These are phyloP conservation scores for Kurtzmaniella quercitrusa DNA, from an alignment of 1,139 yeast genomes.

Conservation along the genomic window DNA sequence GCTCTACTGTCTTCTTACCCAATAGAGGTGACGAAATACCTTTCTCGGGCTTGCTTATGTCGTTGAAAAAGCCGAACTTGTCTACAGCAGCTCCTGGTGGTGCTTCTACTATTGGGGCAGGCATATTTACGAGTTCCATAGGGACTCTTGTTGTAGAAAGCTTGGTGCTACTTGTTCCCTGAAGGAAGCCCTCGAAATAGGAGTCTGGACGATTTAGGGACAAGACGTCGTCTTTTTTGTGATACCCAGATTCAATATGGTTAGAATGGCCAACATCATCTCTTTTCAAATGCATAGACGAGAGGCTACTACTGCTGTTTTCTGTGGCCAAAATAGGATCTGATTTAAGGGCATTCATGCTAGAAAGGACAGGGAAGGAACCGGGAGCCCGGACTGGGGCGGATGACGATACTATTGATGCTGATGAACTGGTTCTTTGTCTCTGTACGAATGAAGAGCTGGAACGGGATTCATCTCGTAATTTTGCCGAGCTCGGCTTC, in stretches of 20 bases:
- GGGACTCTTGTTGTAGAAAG: conserved; percentile 23
- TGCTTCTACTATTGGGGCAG: conserved; percentile 16
- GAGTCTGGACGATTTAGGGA: not conserved
- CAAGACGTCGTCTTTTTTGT: conserved; percentile 4
- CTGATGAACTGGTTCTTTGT: not conserved
- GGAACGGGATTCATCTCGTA: not conserved
- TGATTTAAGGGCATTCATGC: not conserved
- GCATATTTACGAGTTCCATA: conserved; percentile 43
- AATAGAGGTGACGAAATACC: not conserved
- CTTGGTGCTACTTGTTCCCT: not conserved
- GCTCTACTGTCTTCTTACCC: conserved; percentile 9
- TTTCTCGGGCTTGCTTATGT: conserved; percentile 8
- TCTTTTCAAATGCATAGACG: not conserved
- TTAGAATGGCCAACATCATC: not conserved
- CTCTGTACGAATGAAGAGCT: not conserved
- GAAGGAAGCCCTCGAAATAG: not conserved
- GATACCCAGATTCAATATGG: conserved; percentile 11
- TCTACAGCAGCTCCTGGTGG: conserved; percentile 36
- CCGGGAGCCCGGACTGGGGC: not conserved
- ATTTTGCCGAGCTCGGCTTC: not conserved
- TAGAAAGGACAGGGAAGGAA: not conserved
- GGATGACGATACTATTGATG: not conserved
- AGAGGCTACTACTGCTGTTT: not conserved
- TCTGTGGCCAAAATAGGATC: not conserved
- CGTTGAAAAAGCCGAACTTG: conserved; percentile 46